Evolutionary conservation across 2,329 filamentous ascomycete genomes (phyloP).

Genomic region (Colletotrichum sp.): DNA sequence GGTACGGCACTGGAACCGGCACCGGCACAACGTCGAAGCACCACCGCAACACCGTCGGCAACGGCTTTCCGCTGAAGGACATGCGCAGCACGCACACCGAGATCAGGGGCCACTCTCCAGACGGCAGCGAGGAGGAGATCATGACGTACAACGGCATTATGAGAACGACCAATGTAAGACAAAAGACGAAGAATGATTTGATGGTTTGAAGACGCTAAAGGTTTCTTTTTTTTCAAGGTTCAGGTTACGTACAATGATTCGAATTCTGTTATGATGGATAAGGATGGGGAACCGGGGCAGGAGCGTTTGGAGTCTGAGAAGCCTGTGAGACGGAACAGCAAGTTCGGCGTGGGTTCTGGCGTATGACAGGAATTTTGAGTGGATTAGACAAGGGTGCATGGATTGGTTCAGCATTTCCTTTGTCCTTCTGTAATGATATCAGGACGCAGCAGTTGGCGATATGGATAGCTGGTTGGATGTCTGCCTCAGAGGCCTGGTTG

Average conservation of each 20-base stretch:
- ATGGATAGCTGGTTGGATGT: neutral
- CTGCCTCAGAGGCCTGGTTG: neutral
- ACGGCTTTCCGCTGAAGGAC: constrained; percentile 23
- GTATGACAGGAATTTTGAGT: neutral
- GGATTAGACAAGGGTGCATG: neutral
- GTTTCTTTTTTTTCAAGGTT: neutral
- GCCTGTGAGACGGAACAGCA: neutral
- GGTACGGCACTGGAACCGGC: constrained; percentile 23
- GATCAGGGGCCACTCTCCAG: constrained; percentile 36
- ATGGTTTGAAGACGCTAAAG: neutral
- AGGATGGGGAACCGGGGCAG: neutral
- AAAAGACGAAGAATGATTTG: neutral
- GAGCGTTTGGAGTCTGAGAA: neutral
- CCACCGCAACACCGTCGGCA: neutral
- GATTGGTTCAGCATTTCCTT: neutral
- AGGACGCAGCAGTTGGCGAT: neutral
- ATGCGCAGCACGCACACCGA: constrained; percentile 34
- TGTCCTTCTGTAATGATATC: neutral
- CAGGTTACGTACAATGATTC: constrained; percentile 1
- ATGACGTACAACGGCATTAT: constrained; percentile 45
- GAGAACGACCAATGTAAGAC: constrained; percentile 1
- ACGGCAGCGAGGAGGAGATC: constrained; percentile 41
- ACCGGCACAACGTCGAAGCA: constrained; percentile 24
- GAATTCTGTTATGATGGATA: neutral
- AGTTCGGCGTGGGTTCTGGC: neutral